Base-by-base conservation (phyloP, 805 yeast species). In the Clavispora fructus region DNA sequence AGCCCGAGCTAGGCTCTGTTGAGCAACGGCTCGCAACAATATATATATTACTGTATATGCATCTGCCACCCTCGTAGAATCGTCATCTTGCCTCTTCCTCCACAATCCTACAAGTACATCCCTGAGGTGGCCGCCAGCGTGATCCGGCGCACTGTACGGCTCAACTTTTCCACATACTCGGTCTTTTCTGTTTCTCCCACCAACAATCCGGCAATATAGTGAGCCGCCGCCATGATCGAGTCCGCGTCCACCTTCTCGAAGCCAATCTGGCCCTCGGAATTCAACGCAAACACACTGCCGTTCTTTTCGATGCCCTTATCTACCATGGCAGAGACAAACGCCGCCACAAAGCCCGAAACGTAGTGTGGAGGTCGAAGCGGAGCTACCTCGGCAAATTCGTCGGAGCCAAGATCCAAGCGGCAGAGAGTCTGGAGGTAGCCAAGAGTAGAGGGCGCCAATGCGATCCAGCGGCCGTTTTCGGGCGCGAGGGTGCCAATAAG, bases 191-290 rank as follows among this genome's bases (percentile, higher is more conserved):
- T 32, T 14, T 33, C 32, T 2, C 30, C 49, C n/a, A 48, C 49
- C 14, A 51, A 27, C 28, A 14, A 27, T 7, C 26, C 26, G 12
- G 42, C 51, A 11, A 48, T 27, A 4, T 40, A 30, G 7, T 43
- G 39, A 6, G 55, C 54, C 6, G 52, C 61, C 44, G 73, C 79
- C 33, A 71, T 51, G 13, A 75, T 52, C 7, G 74, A 58, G 50
- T 75, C 78, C 7, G 60, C 59, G 48, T 72, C 74, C 9, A 79
- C 60, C 53, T 77, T 80, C 51, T 82, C 86, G 58, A 68, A 79
- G 2, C 84, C 85, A 2, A 75, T 67, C 17, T 78, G 82, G 6
- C 87, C 87, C 61, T 82, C 87, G 37, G 85, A 74, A 49, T 80
- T 79, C 39, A 78, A 62, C 3, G 64, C 64, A 39, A 74, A 55